These are phyloP conservation scores for Sedum album DNA, from an alignment of 164 flowering plant genomes.

Conservation along the genomic window DNA sequence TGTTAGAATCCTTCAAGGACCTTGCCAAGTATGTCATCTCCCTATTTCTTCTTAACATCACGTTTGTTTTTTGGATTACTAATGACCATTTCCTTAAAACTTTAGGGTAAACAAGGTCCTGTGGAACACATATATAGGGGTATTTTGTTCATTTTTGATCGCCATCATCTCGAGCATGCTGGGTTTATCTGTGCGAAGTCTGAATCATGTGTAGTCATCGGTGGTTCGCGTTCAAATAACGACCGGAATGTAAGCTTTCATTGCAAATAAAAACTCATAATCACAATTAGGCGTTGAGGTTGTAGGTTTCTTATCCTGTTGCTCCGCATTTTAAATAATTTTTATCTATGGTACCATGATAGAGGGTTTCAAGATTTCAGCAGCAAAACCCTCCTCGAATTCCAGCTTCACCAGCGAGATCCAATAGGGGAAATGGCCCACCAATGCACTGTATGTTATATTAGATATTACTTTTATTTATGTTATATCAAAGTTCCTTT, in stretches of 20 bases:
- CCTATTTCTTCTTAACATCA: background rate
- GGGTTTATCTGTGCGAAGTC: conserved; percentile 93
- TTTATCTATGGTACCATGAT: conserved; percentile 6
- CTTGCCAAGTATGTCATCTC: conserved; percentile 50
- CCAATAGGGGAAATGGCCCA: conserved; percentile 59
- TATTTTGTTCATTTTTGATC: conserved; percentile 71
- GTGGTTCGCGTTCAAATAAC: conserved; percentile 67
- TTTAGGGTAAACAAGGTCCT: conserved; percentile 97
- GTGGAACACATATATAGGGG: conserved; percentile 87
- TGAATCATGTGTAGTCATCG: conserved; percentile 63
- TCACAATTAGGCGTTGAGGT: background rate
- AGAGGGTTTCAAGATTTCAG: conserved; percentile 58
- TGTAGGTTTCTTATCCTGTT: background rate
- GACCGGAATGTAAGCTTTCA: conserved; percentile 58
- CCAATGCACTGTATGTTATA: conserved; percentile 43
- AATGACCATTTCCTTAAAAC: background rate
- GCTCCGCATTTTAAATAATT: background rate
- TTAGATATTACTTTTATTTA: background rate
- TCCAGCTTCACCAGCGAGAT: conserved; percentile 61
- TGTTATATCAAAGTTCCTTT: background rate
- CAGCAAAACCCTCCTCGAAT: conserved; percentile 52
- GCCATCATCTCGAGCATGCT: conserved; percentile 97
- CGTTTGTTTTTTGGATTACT: background rate
- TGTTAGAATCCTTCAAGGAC: conserved; percentile 80
- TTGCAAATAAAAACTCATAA: background rate